A percentile compares a stretch with the other conserved stretches of the same genome.
phyloP scores from a whole-genome alignment of 1,284 basidiomycete genomes.

The Entoloma clypeatum region DNA sequence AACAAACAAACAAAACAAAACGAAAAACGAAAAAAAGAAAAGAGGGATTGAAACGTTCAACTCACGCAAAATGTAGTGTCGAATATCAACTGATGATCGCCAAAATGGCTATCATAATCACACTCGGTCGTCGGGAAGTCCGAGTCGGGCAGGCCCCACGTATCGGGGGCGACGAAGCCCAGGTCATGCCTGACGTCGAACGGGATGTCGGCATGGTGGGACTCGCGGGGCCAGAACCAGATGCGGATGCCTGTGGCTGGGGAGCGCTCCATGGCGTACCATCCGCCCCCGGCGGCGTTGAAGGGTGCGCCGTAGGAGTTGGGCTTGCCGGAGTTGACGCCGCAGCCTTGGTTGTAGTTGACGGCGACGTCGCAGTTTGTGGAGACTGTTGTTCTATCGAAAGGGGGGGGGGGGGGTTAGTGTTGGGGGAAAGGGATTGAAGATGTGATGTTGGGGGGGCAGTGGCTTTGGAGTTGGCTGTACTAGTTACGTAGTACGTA shows the following conservation, averaged over 20 bases:
- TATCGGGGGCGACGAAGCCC: conserved; percentile 28
- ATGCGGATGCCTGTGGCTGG: conserved; percentile 38
- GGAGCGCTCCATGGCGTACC: conserved; percentile 42
- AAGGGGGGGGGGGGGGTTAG: too few species aligned
- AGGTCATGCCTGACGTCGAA: conserved; percentile 31
- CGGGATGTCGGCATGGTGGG: conserved; percentile 37
- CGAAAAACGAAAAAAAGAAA: too few species aligned
- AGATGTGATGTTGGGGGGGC: too few species aligned
- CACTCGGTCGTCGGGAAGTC: conserved; percentile 45
- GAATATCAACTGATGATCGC: conserved; percentile 48
- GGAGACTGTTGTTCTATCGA: conserved; percentile 33
- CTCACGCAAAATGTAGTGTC: conserved; percentile 53
- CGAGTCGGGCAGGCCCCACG: conserved; percentile 50
- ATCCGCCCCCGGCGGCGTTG: conserved; percentile 51
- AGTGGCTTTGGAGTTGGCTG: too few species aligned
- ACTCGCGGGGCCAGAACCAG: conserved; percentile 55
- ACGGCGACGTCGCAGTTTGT: conserved; percentile 47
- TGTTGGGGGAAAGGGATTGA: conserved; percentile 10
- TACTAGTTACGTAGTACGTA: conserved; percentile 31
- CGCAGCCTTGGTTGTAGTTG: conserved; percentile 63
- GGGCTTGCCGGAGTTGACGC: conserved; percentile 40
- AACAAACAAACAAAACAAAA: too few species aligned
- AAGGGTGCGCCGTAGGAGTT: conserved; percentile 48
- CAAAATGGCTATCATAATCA: conserved; percentile 42
- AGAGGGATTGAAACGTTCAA: too few species aligned